These are phyloP conservation scores for Lipomyces japonicus DNA, from an alignment of 805 yeast genomes.

Conservation along the genomic window DNA sequence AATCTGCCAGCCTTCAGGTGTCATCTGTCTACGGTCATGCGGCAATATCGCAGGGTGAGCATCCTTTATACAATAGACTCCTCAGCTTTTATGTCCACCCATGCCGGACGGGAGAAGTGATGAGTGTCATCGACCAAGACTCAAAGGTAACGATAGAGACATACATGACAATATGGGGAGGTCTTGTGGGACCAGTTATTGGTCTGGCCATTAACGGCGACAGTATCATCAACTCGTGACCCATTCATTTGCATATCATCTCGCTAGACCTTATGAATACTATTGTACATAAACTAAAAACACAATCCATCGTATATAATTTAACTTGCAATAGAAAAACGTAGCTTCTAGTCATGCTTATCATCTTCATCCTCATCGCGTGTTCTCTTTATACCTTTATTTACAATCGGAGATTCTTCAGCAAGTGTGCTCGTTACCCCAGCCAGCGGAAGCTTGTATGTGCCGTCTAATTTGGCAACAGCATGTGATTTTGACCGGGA, in stretches of 20 bases:
- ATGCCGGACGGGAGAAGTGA: conserved; percentile 22
- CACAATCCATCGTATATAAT: too few species aligned
- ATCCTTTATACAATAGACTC: conserved; percentile 11
- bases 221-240: background rate
- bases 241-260: background rate
- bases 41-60: conserved; percentile 23
- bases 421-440: conserved; percentile 4
- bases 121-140: conserved; percentile 8
- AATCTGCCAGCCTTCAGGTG: background rate
- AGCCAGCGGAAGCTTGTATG: conserved; percentile 29
- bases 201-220: conserved; percentile 6
- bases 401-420: conserved; percentile 3
- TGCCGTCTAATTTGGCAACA: conserved; percentile 35
- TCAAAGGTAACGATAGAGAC: conserved; percentile 2
- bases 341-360: conserved; percentile 11
- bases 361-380: conserved; percentile 13
- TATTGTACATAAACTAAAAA: too few species aligned
- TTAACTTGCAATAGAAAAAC: too few species aligned
- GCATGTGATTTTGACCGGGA: conserved; percentile 36
- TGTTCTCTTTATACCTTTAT: conserved; percentile 14
- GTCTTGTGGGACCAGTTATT: conserved; percentile 15
- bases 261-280: too few species aligned
- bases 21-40: conserved; percentile 1
- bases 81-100: conserved; percentile 26
- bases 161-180: conserved; percentile 24